Base-by-base conservation (phyloP, 306 rosid species). In the Quercus parvula region DNA sequence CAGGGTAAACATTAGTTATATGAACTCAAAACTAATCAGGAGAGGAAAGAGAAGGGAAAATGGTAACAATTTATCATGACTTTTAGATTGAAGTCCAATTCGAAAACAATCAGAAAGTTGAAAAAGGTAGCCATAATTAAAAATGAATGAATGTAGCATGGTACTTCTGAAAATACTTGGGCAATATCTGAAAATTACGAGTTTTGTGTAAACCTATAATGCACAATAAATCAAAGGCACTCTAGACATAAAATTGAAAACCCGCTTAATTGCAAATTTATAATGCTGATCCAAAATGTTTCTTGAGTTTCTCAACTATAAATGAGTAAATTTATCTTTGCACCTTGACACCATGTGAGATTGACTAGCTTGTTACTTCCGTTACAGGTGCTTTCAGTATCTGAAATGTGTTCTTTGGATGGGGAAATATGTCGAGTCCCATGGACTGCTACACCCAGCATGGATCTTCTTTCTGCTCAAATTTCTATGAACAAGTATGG, bases 401-500 rank as follows among this genome's bases (percentile, higher is more conserved):
- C 94, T 84, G 97, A 94, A 70, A 85, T 94, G 75, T 94, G 97
- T 83, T 79, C 89, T 66, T 81, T 83, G 77, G 78, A 88, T 74
- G 92, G 73, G 44, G 88, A 86, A 80, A 85, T 85, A 63, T 92
- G 94, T 85, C 84, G 33, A 73, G 77, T 88, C 33, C 90, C 94
- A 38, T 90, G 97, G 94, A 87, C 89, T 28, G 97, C 95, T 79
- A 89, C 97, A 6, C 95, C 97, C 31, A 83, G 84, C 71, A 92
- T 91, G 97, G 93, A 89, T 85, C 88, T 94, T 79, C 86, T 33
- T 80, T 83, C 91, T 70, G 97, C 91, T 70, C 90, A 90, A 84
- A 86, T 70, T 75, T 86, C 84, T 51, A 92, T 92, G 99, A 88
- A 87, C 73, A 88, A 87, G 79, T 75, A 85, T 18, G 92, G 91